Conservation (phyloP, 352 stramenopile genomes). For the Pseudoperonospora humuli region DNA sequence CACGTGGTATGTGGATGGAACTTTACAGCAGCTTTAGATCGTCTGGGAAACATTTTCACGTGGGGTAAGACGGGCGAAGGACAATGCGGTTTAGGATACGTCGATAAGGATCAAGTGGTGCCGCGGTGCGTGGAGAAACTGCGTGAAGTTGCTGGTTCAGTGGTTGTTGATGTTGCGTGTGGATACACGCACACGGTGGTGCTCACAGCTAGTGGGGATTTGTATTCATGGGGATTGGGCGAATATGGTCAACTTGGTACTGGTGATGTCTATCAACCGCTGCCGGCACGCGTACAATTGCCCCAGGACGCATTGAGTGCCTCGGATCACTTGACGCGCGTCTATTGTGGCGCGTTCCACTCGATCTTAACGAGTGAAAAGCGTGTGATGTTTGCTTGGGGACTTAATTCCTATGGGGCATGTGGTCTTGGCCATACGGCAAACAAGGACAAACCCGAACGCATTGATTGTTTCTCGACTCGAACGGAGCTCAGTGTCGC, state of each 20-base stretch:
- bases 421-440: slow-evolving; percentile 69
- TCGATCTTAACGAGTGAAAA: slow-evolving; percentile 56
- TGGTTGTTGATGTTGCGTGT: slow-evolving; percentile 62
- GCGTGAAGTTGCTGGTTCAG: slow-evolving; percentile 13
- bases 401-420: slow-evolving; percentile 72
- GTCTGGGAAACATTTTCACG: slow-evolving; percentile 52
- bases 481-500: slow-evolving; percentile 49
- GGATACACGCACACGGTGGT: slow-evolving; percentile 86
- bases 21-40: slow-evolving; percentile 55
- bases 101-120: slow-evolving; percentile 73
- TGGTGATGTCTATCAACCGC: slow-evolving; percentile 72
- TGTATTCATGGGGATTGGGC: slow-evolving; percentile 86
- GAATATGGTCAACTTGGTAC: slow-evolving; percentile 88
- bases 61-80: slow-evolving; percentile 86
- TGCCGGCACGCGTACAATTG: slow-evolving; percentile 60
- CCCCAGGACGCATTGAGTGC: slow-evolving; percentile 29
- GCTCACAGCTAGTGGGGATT: slow-evolving; percentile 59
- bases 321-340: slow-evolving; percentile 36
- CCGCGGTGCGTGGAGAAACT: slow-evolving; percentile 49
- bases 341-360: slow-evolving; percentile 80
- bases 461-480: slow-evolving; percentile 62
- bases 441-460: slow-evolving; percentile 74
- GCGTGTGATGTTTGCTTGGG: slow-evolving; percentile 70
- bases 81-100: slow-evolving; percentile 75
- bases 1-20: slow-evolving; percentile 76